A percentile compares a stretch with the other conserved stretches of the same genome.
phyloP scores from a whole-genome alignment of 257 asterid species.

The Primulina eburnea region DNA sequence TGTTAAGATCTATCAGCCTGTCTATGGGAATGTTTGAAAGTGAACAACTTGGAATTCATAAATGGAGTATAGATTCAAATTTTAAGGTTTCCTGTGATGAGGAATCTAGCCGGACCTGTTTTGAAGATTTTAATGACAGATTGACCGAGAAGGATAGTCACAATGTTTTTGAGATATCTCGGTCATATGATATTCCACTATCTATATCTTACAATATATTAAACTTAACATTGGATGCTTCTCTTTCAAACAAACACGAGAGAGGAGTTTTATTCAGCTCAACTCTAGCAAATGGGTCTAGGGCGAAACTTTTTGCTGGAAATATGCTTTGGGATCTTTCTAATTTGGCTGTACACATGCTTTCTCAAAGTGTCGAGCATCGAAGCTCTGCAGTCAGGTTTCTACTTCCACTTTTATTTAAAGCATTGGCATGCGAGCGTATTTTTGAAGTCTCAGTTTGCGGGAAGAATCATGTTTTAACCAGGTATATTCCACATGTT shows the following conservation, averaged over 20 bases:
- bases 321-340: conserved; percentile 81
- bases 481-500: conserved; percentile 46
- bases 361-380: conserved; percentile 63
- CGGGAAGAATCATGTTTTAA: conserved; percentile 47
- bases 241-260: conserved; percentile 37
- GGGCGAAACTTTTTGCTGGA: conserved; percentile 45
- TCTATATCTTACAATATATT: conserved; percentile 61
- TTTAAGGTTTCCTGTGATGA: conserved; percentile 30
- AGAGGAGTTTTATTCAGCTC: conserved; percentile 29
- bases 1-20: conserved; percentile 67
- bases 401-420: conserved; percentile 71
- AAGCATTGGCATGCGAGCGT: conserved; percentile 40
- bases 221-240: conserved; percentile 52
- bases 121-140: conserved; percentile 31
- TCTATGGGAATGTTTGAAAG: conserved; percentile 64
- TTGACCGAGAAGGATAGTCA: conserved; percentile 25
- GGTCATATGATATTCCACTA: conserved; percentile 49
- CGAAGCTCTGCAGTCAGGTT: conserved; percentile 67
- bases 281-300: conserved; percentile 32
- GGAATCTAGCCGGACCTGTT: conserved; percentile 26
- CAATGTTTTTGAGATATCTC: conserved; percentile 33
- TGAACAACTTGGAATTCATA: conserved; percentile 46
- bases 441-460: conserved; percentile 46
- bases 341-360: conserved; percentile 58
- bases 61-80: conserved; percentile 44